phyloP scores from a whole-genome alignment of 2,329 filamentous ascomycete species.

The Fragosphaeria purpurea region DNA sequence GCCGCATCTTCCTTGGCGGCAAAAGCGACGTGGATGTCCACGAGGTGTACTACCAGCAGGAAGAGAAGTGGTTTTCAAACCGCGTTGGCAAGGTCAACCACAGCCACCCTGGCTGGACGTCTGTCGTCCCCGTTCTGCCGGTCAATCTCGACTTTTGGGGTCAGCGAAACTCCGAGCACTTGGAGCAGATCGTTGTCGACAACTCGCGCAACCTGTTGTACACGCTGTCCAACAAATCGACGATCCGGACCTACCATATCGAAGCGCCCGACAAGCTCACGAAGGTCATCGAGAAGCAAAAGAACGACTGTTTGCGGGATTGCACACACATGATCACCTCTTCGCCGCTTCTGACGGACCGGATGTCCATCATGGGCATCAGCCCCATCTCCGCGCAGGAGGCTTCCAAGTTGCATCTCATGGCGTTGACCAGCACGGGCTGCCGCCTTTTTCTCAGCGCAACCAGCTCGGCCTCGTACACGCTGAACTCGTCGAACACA shows the following conservation, averaged over 20 bases:
- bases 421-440: constrained; percentile 83
- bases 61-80: constrained; percentile 93
- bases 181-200: constrained; percentile 76
- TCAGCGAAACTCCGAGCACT: constrained; percentile 47
- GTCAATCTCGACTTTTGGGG: constrained; percentile 36
- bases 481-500: constrained; percentile 47
- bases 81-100: constrained; percentile 84
- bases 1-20: constrained; percentile 89
- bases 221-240: constrained; percentile 77
- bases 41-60: constrained; percentile 91
- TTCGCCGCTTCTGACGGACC: constrained; percentile 58
- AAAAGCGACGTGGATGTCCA: constrained; percentile 75
- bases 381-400: constrained; percentile 73
- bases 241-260: constrained; percentile 86
- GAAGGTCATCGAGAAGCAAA: constrained; percentile 57
- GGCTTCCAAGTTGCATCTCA: constrained; percentile 73
- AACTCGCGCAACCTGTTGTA: constrained; percentile 84
- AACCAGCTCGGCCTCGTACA: constrained; percentile 64
- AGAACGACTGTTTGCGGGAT: constrained; percentile 52
- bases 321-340: constrained; percentile 79
- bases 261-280: constrained; percentile 52
- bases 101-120: constrained; percentile 62
- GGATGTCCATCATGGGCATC: constrained; percentile 70
- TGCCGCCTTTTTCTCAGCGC: constrained; percentile 89
- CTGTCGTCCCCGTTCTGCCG: constrained; percentile 45